Conservation (phyloP, 1,284 basidiomycete genomes). For the Leccinum griseonigrum region DNA sequence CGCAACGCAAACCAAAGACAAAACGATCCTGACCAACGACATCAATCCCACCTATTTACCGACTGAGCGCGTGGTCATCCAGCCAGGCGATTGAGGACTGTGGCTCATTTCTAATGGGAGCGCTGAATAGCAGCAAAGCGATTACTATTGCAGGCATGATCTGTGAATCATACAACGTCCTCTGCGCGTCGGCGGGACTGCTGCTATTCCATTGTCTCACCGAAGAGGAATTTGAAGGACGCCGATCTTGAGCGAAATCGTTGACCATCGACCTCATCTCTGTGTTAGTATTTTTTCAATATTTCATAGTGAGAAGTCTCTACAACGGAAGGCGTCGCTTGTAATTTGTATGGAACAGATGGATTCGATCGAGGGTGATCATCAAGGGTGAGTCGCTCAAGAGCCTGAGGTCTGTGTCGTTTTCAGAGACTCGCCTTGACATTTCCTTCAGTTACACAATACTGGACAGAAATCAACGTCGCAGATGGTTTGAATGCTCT, state of each 20-base stretch:
- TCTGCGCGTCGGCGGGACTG: slow-evolving; percentile 66
- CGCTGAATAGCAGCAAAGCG: slow-evolving; percentile 19
- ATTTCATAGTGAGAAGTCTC: slow-evolving; percentile 55
- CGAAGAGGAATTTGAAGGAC: slow-evolving; percentile 70
- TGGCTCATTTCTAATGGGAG: slow-evolving; percentile 28
- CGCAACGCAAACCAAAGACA: neutral
- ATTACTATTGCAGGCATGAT: slow-evolving; percentile 73
- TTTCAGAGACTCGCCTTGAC: neutral
- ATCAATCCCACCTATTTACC: slow-evolving; percentile 60
- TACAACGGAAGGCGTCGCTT: neutral
- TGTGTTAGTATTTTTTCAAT: slow-evolving; percentile 75
- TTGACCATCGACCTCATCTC: slow-evolving; percentile 82
- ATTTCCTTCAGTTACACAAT: slow-evolving; percentile 52
- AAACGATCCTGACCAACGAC: slow-evolving; percentile 55
- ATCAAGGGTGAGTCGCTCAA: slow-evolving; percentile 49
- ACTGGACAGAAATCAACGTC: slow-evolving; percentile 79
- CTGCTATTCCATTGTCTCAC: slow-evolving; percentile 81
- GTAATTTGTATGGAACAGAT: slow-evolving; percentile 43
- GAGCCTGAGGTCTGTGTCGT: neutral
- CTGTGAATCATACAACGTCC: slow-evolving; percentile 61
- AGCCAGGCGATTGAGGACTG: slow-evolving; percentile 49
- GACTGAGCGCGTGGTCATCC: slow-evolving; percentile 69
- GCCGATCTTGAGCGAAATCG: slow-evolving; percentile 79
- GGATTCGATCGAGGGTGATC: slow-evolving; percentile 53
- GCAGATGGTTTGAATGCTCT: slow-evolving; percentile 82